Evolutionary conservation across 1,139 yeast species (phyloP).

Genomic region (Candida buenavistaensis): DNA sequence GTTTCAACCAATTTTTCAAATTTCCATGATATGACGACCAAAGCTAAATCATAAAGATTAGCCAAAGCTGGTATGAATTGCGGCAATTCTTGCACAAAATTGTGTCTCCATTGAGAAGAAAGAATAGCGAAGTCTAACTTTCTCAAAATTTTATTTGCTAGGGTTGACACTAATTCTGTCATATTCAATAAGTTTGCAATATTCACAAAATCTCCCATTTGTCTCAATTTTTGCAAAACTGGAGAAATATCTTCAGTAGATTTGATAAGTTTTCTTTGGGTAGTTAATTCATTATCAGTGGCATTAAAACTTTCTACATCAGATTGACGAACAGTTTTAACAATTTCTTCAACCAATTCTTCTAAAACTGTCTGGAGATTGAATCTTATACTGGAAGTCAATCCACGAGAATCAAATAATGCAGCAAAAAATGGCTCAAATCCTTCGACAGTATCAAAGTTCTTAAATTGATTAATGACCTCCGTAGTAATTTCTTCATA

Average conservation of each 20-base stretch:
- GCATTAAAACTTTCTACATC: conserved; percentile 4
- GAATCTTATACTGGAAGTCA: conserved; percentile 25
- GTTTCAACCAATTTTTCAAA: conserved; percentile 32
- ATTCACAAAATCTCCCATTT: conserved; percentile 25
- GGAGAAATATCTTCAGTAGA: conserved; percentile 17
- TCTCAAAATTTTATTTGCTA: conserved; percentile 19
- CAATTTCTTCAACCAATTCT: conserved; percentile 16
- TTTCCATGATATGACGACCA: conserved; percentile 34
- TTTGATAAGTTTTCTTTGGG: conserved; percentile 20
- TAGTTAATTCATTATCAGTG: conserved; percentile 4
- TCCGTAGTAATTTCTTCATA: conserved; percentile 28
- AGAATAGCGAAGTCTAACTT: conserved; percentile 21
- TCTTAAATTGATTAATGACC: conserved; percentile 27
- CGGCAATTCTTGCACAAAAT: conserved; percentile 19
- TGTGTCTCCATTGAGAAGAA: conserved; percentile 21
- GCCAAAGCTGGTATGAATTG: conserved; percentile 18
- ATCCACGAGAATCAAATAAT: conserved; percentile 11
- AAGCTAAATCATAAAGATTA: conserved; percentile 24
- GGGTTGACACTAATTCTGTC: conserved; percentile 10
- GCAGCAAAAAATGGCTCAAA: conserved; percentile 20
- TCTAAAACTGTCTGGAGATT: conserved; percentile 26
- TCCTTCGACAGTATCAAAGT: conserved; percentile 16
- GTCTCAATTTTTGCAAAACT: conserved; percentile 26
- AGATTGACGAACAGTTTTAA: conserved; percentile 6
- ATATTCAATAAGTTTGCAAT: conserved; percentile 14